Percentiles rank a stretch among this genome's conserved stretches.
Evolutionary conservation across 352 stramenopile species (phyloP).

Genomic region (Phytophthora kernoviae): DNA sequence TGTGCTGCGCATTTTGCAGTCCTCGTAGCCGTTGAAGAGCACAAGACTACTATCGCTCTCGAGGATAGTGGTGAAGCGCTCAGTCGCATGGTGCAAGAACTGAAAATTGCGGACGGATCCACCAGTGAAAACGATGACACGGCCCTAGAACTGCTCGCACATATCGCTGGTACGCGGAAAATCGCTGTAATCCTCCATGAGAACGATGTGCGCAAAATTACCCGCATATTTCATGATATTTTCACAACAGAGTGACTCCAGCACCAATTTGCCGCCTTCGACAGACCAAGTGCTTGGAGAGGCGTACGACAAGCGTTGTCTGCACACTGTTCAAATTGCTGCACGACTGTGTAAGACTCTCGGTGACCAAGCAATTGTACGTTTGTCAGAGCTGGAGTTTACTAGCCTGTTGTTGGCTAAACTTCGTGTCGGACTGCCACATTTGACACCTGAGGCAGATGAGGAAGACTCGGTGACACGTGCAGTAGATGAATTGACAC

Average conservation of each 20-base stretch:
- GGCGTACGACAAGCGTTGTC: slow-evolving; percentile 1
- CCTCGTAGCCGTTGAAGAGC: slow-evolving; percentile 70
- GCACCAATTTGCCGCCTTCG: slow-evolving; percentile 15
- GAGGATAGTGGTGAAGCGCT: slow-evolving; percentile 73
- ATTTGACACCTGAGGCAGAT: slow-evolving; percentile 3
- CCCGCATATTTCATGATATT: slow-evolving; percentile 43
- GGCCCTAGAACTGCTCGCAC: slow-evolving; percentile 46
- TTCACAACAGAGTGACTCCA: not conserved
- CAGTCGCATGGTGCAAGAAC: slow-evolving; percentile 51
- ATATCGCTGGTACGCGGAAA: slow-evolving; percentile 40
- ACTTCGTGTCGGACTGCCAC: slow-evolving; percentile 35
- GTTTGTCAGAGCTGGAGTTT: slow-evolving; percentile 49
- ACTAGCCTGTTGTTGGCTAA: slow-evolving; percentile 42
- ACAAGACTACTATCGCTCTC: slow-evolving; percentile 73
- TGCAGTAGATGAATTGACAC: not conserved
- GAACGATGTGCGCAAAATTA: slow-evolving; percentile 51
- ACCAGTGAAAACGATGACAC: slow-evolving; percentile 48
- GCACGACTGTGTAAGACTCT: slow-evolving; percentile 37
- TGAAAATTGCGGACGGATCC: slow-evolving; percentile 32
- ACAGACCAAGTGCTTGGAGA: not conserved
- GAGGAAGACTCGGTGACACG: not conserved
- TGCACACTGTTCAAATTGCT: slow-evolving; percentile 30
- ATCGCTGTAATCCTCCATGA: slow-evolving; percentile 62
- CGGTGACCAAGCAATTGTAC: slow-evolving; percentile 35
- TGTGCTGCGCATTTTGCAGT: slow-evolving; percentile 54